Evolutionary conservation across 768 basidiomycete genomes (phyloP).

Genomic region (button mushroom (Agaricus bisporus)): DNA sequence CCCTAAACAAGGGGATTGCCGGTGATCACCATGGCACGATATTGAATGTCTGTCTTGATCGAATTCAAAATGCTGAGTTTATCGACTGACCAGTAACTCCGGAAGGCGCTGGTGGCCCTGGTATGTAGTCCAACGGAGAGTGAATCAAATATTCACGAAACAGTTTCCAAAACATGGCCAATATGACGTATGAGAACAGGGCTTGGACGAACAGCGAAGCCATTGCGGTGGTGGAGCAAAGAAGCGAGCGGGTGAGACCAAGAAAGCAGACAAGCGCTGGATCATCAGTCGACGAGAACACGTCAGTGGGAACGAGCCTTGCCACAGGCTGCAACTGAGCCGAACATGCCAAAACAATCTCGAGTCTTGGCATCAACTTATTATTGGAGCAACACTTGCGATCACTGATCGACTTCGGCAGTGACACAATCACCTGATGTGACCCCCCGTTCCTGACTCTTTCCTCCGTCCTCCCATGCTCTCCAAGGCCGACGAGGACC

Average conservation of each 20-base stretch:
- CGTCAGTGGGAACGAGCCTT: too few species aligned
- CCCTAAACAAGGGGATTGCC: slow-evolving; percentile 17
- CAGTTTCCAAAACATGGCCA: background rate
- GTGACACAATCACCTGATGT: background rate
- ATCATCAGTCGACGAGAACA: background rate
- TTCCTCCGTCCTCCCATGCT: background rate
- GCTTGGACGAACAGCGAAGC: background rate
- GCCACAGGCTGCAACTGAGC: background rate
- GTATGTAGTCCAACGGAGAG: slow-evolving; percentile 6
- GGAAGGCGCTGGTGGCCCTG: slow-evolving; percentile 17
- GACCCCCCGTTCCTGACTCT: background rate
- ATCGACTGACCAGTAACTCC: slow-evolving; percentile 25
- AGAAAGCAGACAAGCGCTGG: background rate
- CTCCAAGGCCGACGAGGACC: slow-evolving; percentile 7
- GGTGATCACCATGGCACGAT: background rate
- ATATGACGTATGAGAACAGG: background rate
- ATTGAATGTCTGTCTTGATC: background rate
- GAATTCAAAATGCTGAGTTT: background rate
- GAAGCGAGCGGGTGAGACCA: background rate
- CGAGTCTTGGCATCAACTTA: too few species aligned
- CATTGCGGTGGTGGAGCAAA: background rate
- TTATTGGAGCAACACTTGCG: too few species aligned
- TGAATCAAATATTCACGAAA: slow-evolving; percentile 1
- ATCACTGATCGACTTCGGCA: too few species aligned
- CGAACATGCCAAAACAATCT: background rate